A percentile compares a stretch with the other conserved stretches of the same genome.
Evolutionary conservation across 805 yeast genomes (phyloP).

Genomic region (Schizosaccharomyces octosporus): DNA sequence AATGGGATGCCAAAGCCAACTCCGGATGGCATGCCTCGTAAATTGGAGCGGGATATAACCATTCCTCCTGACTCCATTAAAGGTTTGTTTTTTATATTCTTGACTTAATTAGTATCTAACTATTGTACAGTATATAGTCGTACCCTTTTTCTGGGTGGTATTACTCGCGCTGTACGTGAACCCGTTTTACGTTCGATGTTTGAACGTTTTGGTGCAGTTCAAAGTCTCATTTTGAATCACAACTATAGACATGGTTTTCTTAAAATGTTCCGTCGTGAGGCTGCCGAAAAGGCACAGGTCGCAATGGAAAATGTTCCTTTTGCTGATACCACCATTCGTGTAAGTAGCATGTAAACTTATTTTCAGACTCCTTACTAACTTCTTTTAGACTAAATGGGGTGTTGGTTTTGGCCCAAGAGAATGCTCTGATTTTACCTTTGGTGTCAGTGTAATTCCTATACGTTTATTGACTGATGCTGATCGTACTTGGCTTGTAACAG

Average conservation of each 20-base stretch:
- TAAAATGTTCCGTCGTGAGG: conserved; percentile 72
- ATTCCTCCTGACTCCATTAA: conserved; percentile 1
- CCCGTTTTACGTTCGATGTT: conserved; percentile 40
- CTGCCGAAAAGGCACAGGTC: conserved; percentile 62
- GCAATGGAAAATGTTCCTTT: conserved; percentile 36
- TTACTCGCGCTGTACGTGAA: conserved; percentile 63
- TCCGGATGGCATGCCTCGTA: not conserved
- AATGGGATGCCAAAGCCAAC: not conserved
- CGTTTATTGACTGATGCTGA: conserved; percentile 85
- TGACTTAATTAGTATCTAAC: not conserved
- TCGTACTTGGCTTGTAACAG: conserved; percentile 60
- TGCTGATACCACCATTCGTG: conserved; percentile 37
- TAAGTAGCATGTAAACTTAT: not conserved
- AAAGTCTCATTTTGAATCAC: conserved; percentile 62
- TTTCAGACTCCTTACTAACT: not conserved
- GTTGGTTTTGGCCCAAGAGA: conserved; percentile 98
- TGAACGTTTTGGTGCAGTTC: conserved; percentile 76
- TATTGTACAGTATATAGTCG: conserved; percentile 24
- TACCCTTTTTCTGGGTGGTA: conserved; percentile 85
- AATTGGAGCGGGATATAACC: not conserved
- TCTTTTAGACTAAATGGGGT: conserved; percentile 61
- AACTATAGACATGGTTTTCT: conserved; percentile 92
- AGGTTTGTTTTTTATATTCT: not conserved
- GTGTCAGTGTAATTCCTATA: conserved; percentile 68
- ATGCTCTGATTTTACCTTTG: conserved; percentile 84